Base-by-base conservation (phyloP, 78 protist genomes). In the Guillardia theta region DNA sequence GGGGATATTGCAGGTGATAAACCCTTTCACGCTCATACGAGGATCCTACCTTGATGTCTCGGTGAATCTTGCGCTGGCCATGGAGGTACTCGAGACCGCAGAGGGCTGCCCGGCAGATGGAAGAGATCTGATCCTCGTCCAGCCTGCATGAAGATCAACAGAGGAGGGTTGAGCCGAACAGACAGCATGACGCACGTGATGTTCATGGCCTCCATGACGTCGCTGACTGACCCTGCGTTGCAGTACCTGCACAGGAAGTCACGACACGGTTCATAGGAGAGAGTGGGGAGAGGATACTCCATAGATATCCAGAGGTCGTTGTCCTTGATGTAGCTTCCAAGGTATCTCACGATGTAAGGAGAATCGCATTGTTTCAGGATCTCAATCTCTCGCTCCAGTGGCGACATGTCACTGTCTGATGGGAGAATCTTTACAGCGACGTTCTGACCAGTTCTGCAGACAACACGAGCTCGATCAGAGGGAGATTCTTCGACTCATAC, bases 31-130 rank as follows among this genome's bases (percentile, higher is more conserved):
- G n/a, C n/a, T n/a, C n/a, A n/a, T n/a, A n/a, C n/a, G n/a, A n/a
- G n/a, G n/a, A n/a, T n/a, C n/a, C n/a, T n/a, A n/a, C n/a, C 87
- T 97, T 97, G 77, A 97, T 97, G 46, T 97, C 98, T 36, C 95
- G 94, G 88, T 97, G 98, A 45, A 97, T 96, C 10, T 95, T 95
- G 33, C 94, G 94, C 62, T 92, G 90, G 10, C 77, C 37, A 87
- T 97, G 97, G n/a, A 97, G 93, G 77, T 97, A 96, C 21, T 48
- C 96, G 4, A 97, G 95, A 9, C 97, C 98, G 41, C 21, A n/a
- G 22, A 97, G 95, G 5, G 96, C 93, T 12, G 64, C 77, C 12
- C 54, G 4, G 21, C 80, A n/a, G 8, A 97, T 92, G 36, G 24
- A 54, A 22, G 95, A 94, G n/a, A 96, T 95, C 87, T 95, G 96